These are phyloP conservation scores for Euphorbia pulcherrima DNA, from an alignment of 345 rosid species.

Conservation along the genomic window DNA sequence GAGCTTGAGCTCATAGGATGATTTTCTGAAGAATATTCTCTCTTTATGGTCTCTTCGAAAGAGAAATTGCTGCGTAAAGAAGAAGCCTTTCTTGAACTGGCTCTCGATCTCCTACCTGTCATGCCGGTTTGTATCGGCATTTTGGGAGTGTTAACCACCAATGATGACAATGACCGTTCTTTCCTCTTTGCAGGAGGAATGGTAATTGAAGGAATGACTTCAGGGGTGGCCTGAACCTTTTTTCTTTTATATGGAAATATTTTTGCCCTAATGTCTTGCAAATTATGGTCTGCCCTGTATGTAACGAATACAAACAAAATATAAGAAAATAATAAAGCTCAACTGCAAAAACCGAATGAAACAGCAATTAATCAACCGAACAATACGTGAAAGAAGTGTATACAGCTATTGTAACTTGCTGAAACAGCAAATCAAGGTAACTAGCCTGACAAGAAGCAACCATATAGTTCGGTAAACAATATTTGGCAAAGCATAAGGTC, in stretches of 20 bases:
- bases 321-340: not conserved
- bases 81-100: constrained; percentile 49
- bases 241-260: constrained; percentile 73
- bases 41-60: constrained; percentile 45
- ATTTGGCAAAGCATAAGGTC: not conserved
- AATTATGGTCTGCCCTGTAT: constrained; percentile 72
- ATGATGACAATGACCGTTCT: constrained; percentile 88
- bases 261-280: constrained; percentile 86
- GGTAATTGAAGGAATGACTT: constrained; percentile 48
- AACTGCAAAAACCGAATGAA: not conserved
- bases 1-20: constrained; percentile 59
- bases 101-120: constrained; percentile 73
- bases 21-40: constrained; percentile 45
- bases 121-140: constrained; percentile 57
- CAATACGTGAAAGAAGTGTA: not conserved
- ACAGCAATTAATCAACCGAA: not conserved
- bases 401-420: not conserved
- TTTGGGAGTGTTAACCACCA: constrained; percentile 81
- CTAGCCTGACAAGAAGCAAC: not conserved
- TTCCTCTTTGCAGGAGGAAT: constrained; percentile 82
- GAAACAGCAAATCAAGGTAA: constrained; percentile 8
- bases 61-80: constrained; percentile 42
- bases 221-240: constrained; percentile 62
- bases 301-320: constrained; percentile 11
- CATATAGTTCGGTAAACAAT: not conserved